Base-by-base conservation (phyloP, 169 alveolate genomes). In the Plasmodium vinckei region DNA sequence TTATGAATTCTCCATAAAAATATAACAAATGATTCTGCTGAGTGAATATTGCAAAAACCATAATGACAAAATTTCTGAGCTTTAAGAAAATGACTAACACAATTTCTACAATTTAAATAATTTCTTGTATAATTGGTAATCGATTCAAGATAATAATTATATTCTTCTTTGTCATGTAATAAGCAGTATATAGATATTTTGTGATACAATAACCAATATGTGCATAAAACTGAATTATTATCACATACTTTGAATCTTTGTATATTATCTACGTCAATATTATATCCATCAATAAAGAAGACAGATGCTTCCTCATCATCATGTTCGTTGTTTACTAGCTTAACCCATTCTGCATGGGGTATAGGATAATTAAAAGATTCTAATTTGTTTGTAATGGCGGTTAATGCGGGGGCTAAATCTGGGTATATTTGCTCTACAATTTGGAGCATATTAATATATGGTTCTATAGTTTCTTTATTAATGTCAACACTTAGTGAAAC, bases 1-100 rank as follows among this genome's bases (percentile, higher is more conserved):
- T 75, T 75, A 57, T 75, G 88, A n/a, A 75, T 75, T 75, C 88
- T 75, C 88, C 88, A 75, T 6, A 75, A 39, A 63, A 61, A 75
- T 6, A 75, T 75, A 10, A 75, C 73, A 19, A 75, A 9, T 0
- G 88, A 75, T 75, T 75, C 77, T 51, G 88, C 88, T 47, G 88
- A 75, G 33, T 75, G 75, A 13, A 75, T 75, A 42, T 75, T 75
- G 15, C 88, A 75, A 63, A 63, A 75, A 9, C 88, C 88, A 27
- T 63, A 75, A 57, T 60, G 61, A 42, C 88, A 75, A 13, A 56
- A 75, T 54, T 75, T 67, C 33, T 75, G 88, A 6, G 88, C 88
- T 39, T 63, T 49, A 25, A 75, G 10, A 75, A 75, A 75, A 67
- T 75, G 88, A 19, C 64, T 47, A 9, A 61, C 46, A 54, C 88